Evolutionary conservation across 2,329 filamentous ascomycete species (phyloP).

Genomic region (Botryosphaeria dothidea): DNA sequence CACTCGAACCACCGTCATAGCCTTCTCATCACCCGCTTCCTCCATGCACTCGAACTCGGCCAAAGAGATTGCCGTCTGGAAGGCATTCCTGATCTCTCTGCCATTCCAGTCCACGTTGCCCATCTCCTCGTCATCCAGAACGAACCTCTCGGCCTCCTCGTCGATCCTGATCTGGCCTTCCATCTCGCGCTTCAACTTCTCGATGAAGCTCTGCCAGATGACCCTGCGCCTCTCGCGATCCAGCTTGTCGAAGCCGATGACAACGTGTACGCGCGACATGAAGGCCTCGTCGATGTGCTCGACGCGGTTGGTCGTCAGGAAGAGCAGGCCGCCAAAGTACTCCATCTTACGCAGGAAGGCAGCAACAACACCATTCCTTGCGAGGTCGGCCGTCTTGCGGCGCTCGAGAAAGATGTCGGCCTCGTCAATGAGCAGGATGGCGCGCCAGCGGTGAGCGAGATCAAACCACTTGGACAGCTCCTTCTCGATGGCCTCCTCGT

Average conservation of each 20-base stretch:
- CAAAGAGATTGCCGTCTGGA: slow-evolving; percentile 26
- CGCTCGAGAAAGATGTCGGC: slow-evolving; percentile 50
- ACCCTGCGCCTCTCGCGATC: neutral
- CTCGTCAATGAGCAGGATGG: slow-evolving; percentile 20
- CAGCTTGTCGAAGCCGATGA: slow-evolving; percentile 23
- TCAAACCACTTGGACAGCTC: slow-evolving; percentile 22
- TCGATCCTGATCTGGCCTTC: neutral
- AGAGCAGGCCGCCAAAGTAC: slow-evolving; percentile 30
- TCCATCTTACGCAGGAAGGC: slow-evolving; percentile 20
- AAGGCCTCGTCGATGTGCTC: slow-evolving; percentile 29
- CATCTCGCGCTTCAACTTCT: slow-evolving; percentile 14
- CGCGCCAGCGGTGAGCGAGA: slow-evolving; percentile 18
- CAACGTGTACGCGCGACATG: slow-evolving; percentile 20
- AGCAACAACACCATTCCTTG: slow-evolving; percentile 48
- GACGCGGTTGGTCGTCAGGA: slow-evolving; percentile 37
- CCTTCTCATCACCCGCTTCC: neutral
- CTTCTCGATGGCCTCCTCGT: slow-evolving; percentile 19
- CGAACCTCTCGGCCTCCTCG: neutral
- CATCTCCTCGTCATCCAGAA: neutral
- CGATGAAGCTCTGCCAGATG: slow-evolving; percentile 8
- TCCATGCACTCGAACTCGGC: slow-evolving; percentile 21
- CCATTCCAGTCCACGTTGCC: slow-evolving; percentile 22
- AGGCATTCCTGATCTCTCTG: slow-evolving; percentile 26
- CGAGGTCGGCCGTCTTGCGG: slow-evolving; percentile 48
- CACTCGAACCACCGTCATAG: neutral